Conservation (phyloP, 1,284 basidiomycete species). For the Microbotryum saponariae region DNA sequence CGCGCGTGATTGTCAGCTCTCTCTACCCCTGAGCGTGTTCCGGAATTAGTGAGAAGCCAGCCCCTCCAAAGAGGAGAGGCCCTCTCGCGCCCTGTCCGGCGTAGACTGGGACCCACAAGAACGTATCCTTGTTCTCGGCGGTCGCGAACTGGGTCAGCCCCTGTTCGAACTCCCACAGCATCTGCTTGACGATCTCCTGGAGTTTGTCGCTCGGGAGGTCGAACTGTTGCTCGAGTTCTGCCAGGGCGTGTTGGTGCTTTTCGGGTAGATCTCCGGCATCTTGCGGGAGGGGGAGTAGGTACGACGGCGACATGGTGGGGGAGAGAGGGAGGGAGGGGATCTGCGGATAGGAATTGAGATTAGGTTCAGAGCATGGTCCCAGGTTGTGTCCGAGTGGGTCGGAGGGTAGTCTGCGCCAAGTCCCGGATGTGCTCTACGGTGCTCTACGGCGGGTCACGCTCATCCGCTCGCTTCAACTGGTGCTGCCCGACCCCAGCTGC, state of each 20-base stretch:
- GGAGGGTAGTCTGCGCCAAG: too few relatives aligned
- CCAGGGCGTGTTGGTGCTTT: slow-evolving; percentile 39
- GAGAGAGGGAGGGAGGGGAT: too few relatives aligned
- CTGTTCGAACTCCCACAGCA: slow-evolving; percentile 64
- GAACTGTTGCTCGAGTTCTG: slow-evolving; percentile 60
- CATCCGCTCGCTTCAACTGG: too few relatives aligned
- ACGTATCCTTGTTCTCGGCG: slow-evolving; percentile 33
- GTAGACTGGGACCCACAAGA: slow-evolving; percentile 29
- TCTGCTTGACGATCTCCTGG: slow-evolving; percentile 62
- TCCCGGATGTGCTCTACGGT: too few relatives aligned
- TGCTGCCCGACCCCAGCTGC: too few relatives aligned
- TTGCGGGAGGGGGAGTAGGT: slow-evolving; percentile 19
- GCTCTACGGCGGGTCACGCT: too few relatives aligned
- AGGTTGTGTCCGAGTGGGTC: too few relatives aligned
- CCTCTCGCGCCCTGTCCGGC: background rate
- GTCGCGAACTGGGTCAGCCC: slow-evolving; percentile 44
- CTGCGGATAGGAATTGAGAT: too few relatives aligned
- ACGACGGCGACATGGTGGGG: slow-evolving; percentile 16
- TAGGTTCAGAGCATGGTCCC: too few relatives aligned
- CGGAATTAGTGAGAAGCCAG: background rate
- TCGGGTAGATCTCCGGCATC: slow-evolving; percentile 3
- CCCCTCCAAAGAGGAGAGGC: background rate
- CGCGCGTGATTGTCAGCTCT: slow-evolving; percentile 50
- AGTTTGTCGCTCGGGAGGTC: slow-evolving; percentile 56
- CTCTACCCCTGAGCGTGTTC: background rate